These are phyloP conservation scores for Teunomyces pallodes DNA, from an alignment of 805 yeast genomes.

Conservation along the genomic window DNA sequence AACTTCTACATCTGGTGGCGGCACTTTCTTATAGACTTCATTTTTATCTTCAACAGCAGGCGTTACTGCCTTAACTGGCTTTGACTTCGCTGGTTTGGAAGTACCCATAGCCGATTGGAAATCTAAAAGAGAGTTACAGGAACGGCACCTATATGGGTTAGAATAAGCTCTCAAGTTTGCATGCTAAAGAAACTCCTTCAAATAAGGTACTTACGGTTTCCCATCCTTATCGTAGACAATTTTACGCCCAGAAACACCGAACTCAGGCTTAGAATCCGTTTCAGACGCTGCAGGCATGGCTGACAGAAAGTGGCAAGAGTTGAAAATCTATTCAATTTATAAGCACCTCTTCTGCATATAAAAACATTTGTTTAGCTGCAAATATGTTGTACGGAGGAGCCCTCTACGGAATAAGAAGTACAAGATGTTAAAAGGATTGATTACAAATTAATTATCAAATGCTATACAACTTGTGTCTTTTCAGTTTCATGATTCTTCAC, in stretches of 20 bases:
- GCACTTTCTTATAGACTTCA: constrained; percentile 31
- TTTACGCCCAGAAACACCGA: constrained; percentile 62
- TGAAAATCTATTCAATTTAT: neutral
- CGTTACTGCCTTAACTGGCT: constrained; percentile 1
- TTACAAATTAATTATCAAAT: too few species aligned
- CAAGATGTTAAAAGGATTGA: too few species aligned
- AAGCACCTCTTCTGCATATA: constrained; percentile 1
- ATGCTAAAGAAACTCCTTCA: neutral
- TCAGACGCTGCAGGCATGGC: constrained; percentile 1
- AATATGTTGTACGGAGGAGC: neutral
- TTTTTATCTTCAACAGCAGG: constrained; percentile 5
- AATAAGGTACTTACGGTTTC: constrained; percentile 67
- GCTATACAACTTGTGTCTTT: neutral
- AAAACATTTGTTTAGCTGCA: neutral
- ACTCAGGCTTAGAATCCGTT: constrained; percentile 30
- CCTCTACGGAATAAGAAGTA: neutral
- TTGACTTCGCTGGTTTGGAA: constrained; percentile 5
- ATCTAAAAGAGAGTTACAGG: constrained; percentile 81
- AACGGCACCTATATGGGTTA: constrained; percentile 58
- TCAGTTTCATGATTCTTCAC: constrained; percentile 7
- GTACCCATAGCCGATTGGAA: constrained; percentile 59
- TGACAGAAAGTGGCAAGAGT: neutral
- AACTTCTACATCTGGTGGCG: constrained; percentile 83
- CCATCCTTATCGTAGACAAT: constrained; percentile 85
- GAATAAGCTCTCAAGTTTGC: neutral